phyloP scores from a whole-genome alignment of 2,329 filamentous ascomycete genomes.

The Aspergillus bombycis region DNA sequence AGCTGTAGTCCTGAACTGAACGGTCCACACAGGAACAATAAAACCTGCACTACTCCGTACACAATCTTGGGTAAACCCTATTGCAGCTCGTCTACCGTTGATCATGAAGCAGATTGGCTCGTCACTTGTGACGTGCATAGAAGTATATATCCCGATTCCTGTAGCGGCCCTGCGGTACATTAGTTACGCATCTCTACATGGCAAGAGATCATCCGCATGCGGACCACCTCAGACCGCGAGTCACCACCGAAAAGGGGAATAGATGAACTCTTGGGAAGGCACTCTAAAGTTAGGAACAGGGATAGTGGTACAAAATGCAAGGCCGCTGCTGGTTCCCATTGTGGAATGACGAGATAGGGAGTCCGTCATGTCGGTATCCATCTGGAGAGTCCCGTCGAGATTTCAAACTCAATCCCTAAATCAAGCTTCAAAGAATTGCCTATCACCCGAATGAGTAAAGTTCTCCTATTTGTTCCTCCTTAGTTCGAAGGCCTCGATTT shows the following conservation, averaged over 20 bases:
- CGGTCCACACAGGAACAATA: neutral
- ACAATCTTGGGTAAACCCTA: neutral
- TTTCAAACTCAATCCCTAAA: neutral
- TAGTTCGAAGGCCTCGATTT: neutral
- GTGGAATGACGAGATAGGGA: neutral
- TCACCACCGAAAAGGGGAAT: neutral
- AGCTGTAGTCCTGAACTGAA: neutral
- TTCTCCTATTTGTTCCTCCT: neutral
- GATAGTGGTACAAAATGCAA: slow-evolving; percentile 13
- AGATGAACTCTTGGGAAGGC: neutral
- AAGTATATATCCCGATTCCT: neutral
- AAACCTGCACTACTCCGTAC: neutral
- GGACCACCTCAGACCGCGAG: neutral
- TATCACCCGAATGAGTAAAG: neutral
- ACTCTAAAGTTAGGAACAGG: slow-evolving; percentile 1
- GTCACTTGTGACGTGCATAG: slow-evolving; percentile 11
- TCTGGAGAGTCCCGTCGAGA: slow-evolving; percentile 3
- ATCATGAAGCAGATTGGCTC: slow-evolving; percentile 9
- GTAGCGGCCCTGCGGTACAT: neutral
- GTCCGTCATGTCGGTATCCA: slow-evolving; percentile 5
- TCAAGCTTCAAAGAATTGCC: neutral
- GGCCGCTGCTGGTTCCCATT: slow-evolving; percentile 6
- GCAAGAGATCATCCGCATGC: slow-evolving; percentile 1
- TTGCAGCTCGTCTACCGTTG: neutral
- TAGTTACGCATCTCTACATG: neutral